Base-by-base conservation (phyloP, 1,284 basidiomycete species). In the Fomitopsis betulina region DNA sequence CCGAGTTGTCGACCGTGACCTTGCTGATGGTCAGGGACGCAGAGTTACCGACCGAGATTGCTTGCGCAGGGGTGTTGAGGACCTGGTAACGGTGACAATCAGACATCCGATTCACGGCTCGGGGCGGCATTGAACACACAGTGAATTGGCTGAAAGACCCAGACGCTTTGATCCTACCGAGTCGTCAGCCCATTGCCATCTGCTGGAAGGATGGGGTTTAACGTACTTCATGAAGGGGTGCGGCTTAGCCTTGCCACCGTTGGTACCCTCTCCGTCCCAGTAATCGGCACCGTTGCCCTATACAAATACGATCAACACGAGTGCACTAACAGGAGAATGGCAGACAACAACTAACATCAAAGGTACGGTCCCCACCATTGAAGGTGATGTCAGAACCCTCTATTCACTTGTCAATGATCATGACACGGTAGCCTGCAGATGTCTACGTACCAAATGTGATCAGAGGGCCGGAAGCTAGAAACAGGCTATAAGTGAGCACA, bases 141-240 rank as follows among this genome's bases (percentile, higher is more conserved):
- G 30, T 43, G 53, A 49, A 55, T 6, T 55, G n/a, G 1, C n/a
- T 66, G 63, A 75, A 83, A 10, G 74, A 75, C 1, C 82, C 82
- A 33, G 81, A 83, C 2, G 81, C 82, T 63, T 77, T 77, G 59
- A 84, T 83, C 68, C 81, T 82, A 54, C 5, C 39, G 35, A 58
- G 25, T 27, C 54, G 50, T 60, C 25, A 54, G 60, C 37, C 23
- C 38, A 27, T 17, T 25, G 9, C 39, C 40, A 38, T 30, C 40
- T 38, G 38, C n/a, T n/a, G n/a, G n/a, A 57, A 25, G 50, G 23
- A 25, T 12, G 25, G 17, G 21, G 17, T n/a, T 6, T 9, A 4
- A 58, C 65, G 42, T 54, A 70, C 73, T 74, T 75, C 69, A 70
- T 70, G 66, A 73, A 70, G 6, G 67, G 69, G 66, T 75, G 76